phyloP scores from a whole-genome alignment of 202 grass and related monocot genomes.

The Schoenoplectus tabernaemontani region DNA sequence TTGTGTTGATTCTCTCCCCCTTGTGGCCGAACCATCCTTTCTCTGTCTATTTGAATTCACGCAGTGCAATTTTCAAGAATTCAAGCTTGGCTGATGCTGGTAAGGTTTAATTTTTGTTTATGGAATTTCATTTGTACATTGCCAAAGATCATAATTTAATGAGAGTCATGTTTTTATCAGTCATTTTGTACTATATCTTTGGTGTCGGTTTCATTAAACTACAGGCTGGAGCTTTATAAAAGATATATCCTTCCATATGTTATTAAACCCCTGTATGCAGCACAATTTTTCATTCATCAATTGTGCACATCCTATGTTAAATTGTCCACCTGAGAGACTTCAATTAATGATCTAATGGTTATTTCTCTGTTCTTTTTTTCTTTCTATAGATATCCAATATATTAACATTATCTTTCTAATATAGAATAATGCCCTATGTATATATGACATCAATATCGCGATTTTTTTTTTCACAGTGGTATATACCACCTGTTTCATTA shows the following conservation, averaged over 20 bases:
- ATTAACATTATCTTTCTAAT: neutral
- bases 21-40: neutral
- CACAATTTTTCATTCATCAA: neutral
- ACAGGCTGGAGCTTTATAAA: neutral
- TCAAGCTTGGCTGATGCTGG: constrained; percentile 26
- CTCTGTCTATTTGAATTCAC: constrained; percentile 7
- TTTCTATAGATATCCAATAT: too few relatives aligned
- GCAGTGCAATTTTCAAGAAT: constrained; percentile 22
- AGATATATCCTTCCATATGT: neutral
- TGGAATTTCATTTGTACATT: neutral
- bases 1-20: constrained; percentile 31
- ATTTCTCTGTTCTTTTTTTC: neutral
- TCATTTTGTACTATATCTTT: neutral
- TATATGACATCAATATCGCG: too few relatives aligned
- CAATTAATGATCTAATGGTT: neutral
- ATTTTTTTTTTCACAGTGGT: too few relatives aligned
- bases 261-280: neutral
- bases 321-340: neutral
- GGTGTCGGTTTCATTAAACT: neutral
- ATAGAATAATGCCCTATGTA: neutral
- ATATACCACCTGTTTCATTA: too few relatives aligned
- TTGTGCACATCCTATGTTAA: neutral
- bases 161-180: neutral
- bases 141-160: neutral
- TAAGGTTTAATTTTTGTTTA: constrained; percentile 1